Evolutionary conservation across 495 filamentous ascomycete species (phyloP).

Genomic region (Lasiosphaeria miniovina): DNA sequence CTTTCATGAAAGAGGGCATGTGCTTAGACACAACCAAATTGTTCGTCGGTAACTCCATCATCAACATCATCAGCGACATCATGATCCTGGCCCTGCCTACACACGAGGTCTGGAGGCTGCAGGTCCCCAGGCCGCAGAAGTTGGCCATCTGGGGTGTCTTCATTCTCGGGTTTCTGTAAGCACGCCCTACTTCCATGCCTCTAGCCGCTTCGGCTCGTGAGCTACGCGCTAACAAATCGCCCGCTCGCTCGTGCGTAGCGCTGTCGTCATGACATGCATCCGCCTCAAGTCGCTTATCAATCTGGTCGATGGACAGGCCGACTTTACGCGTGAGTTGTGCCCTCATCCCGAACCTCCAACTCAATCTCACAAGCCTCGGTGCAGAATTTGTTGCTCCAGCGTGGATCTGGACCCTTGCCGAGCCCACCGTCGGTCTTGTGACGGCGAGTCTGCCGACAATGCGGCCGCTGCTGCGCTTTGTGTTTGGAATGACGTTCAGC

Average conservation of each 20-base stretch:
- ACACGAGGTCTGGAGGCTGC: conserved; percentile 6
- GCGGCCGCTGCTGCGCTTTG: conserved; percentile 9
- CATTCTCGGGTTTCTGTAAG: conserved; percentile 9
- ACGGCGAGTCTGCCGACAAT: conserved; percentile 8
- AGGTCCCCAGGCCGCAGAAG: conserved; percentile 6
- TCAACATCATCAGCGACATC: conserved; percentile 13
- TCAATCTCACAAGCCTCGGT: neutral
- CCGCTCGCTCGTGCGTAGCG: neutral
- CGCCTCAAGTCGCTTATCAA: conserved; percentile 1
- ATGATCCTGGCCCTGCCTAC: conserved; percentile 9
- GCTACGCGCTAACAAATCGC: neutral
- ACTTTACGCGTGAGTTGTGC: conserved; percentile 6
- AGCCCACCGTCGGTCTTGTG: conserved; percentile 6
- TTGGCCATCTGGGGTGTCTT: conserved; percentile 8
- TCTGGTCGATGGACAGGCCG: neutral
- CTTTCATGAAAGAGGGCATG: conserved; percentile 1
- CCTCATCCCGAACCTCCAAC: neutral
- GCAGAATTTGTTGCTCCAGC: conserved; percentile 1
- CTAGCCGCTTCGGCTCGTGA: neutral
- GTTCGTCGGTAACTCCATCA: conserved; percentile 7
- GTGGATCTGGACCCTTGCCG: conserved; percentile 10
- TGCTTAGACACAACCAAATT: neutral
- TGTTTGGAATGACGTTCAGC: conserved; percentile 3
- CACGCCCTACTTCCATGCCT: neutral
- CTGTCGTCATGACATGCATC: conserved; percentile 6